A percentile compares a stretch with the other conserved stretches of the same genome.
Evolutionary conservation across 2,329 filamentous ascomycete species (phyloP).

Genomic region (Ophiocordyceps polyrhachis-furcata): DNA sequence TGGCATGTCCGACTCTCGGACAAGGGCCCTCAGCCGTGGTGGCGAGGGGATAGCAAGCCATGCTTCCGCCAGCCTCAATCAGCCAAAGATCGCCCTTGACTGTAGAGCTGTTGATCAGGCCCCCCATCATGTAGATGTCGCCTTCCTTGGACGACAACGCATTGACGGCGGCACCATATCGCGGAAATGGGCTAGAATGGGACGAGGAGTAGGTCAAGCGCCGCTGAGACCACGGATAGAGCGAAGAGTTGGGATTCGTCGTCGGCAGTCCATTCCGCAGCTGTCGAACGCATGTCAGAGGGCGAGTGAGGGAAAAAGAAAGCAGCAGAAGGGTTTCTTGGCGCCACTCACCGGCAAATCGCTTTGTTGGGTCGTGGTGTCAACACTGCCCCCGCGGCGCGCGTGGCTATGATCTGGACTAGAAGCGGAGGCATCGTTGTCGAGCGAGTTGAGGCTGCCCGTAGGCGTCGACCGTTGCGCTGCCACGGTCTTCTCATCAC

Average conservation of each 20-base stretch:
- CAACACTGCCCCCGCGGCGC: conserved; percentile 31
- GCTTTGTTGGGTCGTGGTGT: conserved; percentile 23
- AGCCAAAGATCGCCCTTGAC: conserved; percentile 98
- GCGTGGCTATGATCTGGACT: conserved; percentile 47
- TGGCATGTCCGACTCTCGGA: conserved; percentile 83
- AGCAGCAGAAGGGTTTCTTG: background rate
- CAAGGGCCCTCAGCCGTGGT: conserved; percentile 90
- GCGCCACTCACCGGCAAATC: conserved; percentile 22
- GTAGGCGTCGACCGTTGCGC: conserved; percentile 50
- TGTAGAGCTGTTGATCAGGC: conserved; percentile 81
- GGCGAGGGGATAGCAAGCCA: conserved; percentile 79
- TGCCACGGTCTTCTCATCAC: conserved; percentile 34
- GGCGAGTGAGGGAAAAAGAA: background rate
- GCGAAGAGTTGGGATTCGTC: conserved; percentile 49
- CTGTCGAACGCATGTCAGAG: conserved; percentile 14
- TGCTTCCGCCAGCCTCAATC: conserved; percentile 74
- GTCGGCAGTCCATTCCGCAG: conserved; percentile 33
- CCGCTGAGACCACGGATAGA: conserved; percentile 93
- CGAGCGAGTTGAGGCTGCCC: conserved; percentile 59
- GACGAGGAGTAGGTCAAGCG: conserved; percentile 69
- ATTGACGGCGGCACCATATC: conserved; percentile 95
- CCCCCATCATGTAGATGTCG: conserved; percentile 94
- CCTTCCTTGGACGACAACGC: conserved; percentile 86
- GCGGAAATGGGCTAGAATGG: conserved; percentile 74
- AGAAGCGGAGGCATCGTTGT: conserved; percentile 33